Base-by-base conservation (phyloP, 2,329 filamentous ascomycete species). In the Monilinia laxa region DNA sequence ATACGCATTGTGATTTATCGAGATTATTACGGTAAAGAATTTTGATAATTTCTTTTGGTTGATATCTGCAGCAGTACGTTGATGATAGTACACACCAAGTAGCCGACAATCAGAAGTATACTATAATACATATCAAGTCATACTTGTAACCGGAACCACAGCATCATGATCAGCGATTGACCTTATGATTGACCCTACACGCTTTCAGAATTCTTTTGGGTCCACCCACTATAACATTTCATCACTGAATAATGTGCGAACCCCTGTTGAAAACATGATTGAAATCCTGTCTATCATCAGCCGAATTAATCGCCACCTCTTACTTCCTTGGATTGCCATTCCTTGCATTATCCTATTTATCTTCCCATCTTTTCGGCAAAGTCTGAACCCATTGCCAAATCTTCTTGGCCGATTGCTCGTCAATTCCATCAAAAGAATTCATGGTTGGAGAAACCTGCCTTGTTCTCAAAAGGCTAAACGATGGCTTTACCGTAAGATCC, bases 401-500 rank as follows among this genome's bases (percentile, higher is more conserved):
- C n/a, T 23, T 60, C 31, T 25, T 40, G 20, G 51, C 58, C 9
- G 18, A 51, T 23, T 25, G 28, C 14, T 51, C 20, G 28, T 60
- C 28, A 38, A 60, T 38, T 5, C 38, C 58, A 38, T 18, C 6
- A 18, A 60, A 60, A 49, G 16, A 12, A 7, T 18, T 25, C 58
- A 60, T 60, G n/a, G 45, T 23, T 7, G 14, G 2, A 25, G 58
- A 60, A 38, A 60, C 31, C 45, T 60, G 58, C 38, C 58, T 60
- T 38, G 28, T 60, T 60, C n/a, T 51, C 9, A 38, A 3, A 20
- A 60, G 58, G 5, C 58, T 31, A 51, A 60, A 60, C 20, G 14
- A 23, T 51, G 45, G 28, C n/a, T 38, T 38, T 38, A 10, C 16
- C 4, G 14, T 25, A 35, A 20, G 12, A 6, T 20, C 31, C 14